Conservation (phyloP, 495 filamentous ascomycete species). For the Thermochaetoides thermophila region DNA sequence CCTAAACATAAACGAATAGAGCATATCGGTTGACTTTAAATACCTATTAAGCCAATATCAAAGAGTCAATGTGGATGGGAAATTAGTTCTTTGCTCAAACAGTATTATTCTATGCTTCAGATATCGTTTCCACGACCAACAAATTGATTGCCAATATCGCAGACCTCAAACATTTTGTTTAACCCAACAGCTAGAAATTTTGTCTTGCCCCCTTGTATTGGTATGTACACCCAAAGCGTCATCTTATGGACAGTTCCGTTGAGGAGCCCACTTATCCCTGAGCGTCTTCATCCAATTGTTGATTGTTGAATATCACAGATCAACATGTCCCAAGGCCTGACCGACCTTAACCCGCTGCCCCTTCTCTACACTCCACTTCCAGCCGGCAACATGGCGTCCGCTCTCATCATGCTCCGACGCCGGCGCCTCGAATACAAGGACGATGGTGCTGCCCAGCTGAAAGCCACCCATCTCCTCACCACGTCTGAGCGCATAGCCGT, state of each 20-base stretch:
- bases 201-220: too few species aligned
- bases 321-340: slow-evolving; percentile 56
- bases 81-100: not conserved
- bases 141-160: slow-evolving; percentile 5
- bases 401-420: slow-evolving; percentile 46
- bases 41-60: too few species aligned
- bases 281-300: too few species aligned
- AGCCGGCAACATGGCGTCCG: slow-evolving; percentile 50
- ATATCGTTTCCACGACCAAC: not conserved
- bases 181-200: too few species aligned
- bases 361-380: slow-evolving; percentile 68
- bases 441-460: slow-evolving; percentile 87
- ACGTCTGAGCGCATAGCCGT: slow-evolving; percentile 66
- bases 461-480: slow-evolving; percentile 98
- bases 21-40: too few species aligned
- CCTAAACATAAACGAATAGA: not conserved
- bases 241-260: too few species aligned
- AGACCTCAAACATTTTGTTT: not conserved
- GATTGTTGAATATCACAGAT: too few species aligned
- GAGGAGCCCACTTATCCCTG: too few species aligned
- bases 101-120: not conserved
- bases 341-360: slow-evolving; percentile 84
- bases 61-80: too few species aligned
- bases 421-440: slow-evolving; percentile 93
- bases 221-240: too few species aligned